Percentiles rank a stretch among this genome's conserved stretches.
phyloP scores from a whole-genome alignment of 2,329 filamentous ascomycete genomes.

The Coniosporium uncinatum region DNA sequence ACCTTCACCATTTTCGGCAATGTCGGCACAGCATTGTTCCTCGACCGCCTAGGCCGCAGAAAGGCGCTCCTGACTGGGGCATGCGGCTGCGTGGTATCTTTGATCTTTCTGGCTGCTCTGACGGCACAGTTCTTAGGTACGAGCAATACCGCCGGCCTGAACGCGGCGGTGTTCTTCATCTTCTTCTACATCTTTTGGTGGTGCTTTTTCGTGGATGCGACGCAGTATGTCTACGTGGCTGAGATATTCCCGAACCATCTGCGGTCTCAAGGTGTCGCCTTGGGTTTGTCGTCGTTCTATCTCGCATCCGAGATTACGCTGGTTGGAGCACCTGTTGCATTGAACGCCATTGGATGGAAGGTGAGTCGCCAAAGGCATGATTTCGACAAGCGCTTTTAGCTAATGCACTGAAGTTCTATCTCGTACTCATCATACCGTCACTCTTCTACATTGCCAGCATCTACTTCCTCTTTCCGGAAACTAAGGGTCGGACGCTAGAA shows the following conservation, averaged over 20 bases:
- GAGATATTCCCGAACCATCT: conserved; percentile 18
- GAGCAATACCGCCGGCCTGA: conserved; percentile 11
- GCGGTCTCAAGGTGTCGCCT: conserved; percentile 13
- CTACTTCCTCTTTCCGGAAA: conserved; percentile 8
- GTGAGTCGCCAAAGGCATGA: too few relatives aligned
- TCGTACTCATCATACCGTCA: conserved; percentile 5
- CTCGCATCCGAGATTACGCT: conserved; percentile 5
- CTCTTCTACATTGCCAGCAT: conserved; percentile 3
- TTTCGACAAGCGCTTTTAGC: background rate
- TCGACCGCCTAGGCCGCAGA: conserved; percentile 13
- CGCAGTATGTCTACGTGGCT: conserved; percentile 15
- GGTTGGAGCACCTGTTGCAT: conserved; percentile 4
- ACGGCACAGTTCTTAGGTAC: conserved; percentile 13
- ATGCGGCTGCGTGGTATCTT: conserved; percentile 8
- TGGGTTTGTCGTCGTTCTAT: conserved; percentile 7
- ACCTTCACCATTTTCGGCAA: conserved; percentile 15
- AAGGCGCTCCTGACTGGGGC: conserved; percentile 13
- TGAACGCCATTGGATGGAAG: conserved; percentile 7
- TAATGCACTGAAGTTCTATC: conserved; percentile 1
- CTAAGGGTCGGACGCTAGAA: conserved; percentile 5
- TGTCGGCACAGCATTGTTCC: conserved; percentile 15
- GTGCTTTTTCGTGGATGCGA: conserved; percentile 17
- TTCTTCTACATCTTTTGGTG: conserved; percentile 18
- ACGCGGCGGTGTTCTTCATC: conserved; percentile 15
- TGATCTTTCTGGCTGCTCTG: conserved; percentile 10